Base-by-base conservation (phyloP, 1,139 yeast species). In the Nematodospora anomalae region DNA sequence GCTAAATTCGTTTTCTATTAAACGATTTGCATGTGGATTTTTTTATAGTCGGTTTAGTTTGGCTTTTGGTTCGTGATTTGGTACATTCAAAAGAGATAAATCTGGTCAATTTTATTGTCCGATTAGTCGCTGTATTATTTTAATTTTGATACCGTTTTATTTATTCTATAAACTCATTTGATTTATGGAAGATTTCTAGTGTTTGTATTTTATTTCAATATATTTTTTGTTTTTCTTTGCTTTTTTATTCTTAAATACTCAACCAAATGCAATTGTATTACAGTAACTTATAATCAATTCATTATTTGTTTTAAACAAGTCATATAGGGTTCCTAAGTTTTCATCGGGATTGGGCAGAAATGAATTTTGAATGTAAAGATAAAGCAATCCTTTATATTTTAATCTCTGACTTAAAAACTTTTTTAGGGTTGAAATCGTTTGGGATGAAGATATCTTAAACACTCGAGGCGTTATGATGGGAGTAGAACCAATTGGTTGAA, bases 321-420 rank as follows among this genome's bases (percentile, higher is more conserved):
- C 53, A 47, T 52, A 74, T 37, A 79, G 55, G 37, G 74, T 73
- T 1, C 78, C 79, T 8, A 79, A 49, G 18, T 55, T 62, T 45
- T 79, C 84, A 45, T 78, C 83, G 0, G 80, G 82, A 27, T 69
- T 71, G 1, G 86, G 85, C 44, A 72, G 74, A 45, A 80, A 78
- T 11, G 83, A 76, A 52, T 74, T 80, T 45, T 76, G 81, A 7
- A 80, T 61, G 47, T 80, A 80, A 24, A 70, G 37, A 41, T 65
- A 56, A 8, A 55, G 40, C 10, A 46, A 51, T 5, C 57, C 53
- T 27, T 48, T 51, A 8, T 62, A 44, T 28, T 60, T 61, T 15
- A 79, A 50, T 38, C 63, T 67, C 46, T 66, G 68, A 30, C 62
- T 60, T 24, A 79, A 48, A 43, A 76, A 79, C 43, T 57, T 64